phyloP scores from a whole-genome alignment of 2,329 filamentous ascomycete species.

The Ceratocystis papillata region DNA sequence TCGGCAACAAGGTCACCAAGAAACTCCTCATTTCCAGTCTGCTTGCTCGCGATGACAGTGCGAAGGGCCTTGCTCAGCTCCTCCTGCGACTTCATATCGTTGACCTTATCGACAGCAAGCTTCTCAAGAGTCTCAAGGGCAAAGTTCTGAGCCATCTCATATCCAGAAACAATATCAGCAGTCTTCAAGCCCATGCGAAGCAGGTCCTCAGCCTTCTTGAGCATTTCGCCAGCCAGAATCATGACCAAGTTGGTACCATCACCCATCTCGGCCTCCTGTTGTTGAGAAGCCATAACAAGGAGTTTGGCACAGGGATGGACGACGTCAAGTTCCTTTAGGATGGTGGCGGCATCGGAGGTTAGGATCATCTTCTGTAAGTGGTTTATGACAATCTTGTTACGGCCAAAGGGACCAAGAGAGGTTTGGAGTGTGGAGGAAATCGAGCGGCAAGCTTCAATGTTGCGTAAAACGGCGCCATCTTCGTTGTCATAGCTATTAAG shows the following conservation, averaged over 20 bases:
- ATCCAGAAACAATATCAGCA: constrained; percentile 92
- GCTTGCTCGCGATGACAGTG: constrained; percentile 93
- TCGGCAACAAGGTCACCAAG: constrained; percentile 81
- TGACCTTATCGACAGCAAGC: constrained; percentile 80
- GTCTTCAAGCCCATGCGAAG: constrained; percentile 95
- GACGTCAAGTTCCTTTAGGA: constrained; percentile 92
- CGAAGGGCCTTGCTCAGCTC: constrained; percentile 92
- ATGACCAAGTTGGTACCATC: constrained; percentile 98
- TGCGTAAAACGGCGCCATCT: constrained; percentile 95
- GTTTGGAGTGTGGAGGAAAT: constrained; percentile 96
- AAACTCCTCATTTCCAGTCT: constrained; percentile 84
- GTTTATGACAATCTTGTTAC: constrained; percentile 99
- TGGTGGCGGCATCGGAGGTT: constrained; percentile 94
- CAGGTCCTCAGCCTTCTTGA: constrained; percentile 95
- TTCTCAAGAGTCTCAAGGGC: constrained; percentile 78
- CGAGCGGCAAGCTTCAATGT: constrained; percentile 95
- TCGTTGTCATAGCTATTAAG: constrained; percentile 80
- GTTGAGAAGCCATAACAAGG: constrained; percentile 95
- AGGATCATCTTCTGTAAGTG: constrained; percentile 99
- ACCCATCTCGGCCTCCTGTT: constrained; percentile 98
- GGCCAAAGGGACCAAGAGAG: constrained; percentile 89
- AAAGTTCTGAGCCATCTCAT: constrained; percentile 86
- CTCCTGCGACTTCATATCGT: constrained; percentile 65
- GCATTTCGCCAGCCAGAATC: constrained; percentile 82
- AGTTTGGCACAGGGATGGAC: constrained; percentile 97